A percentile compares a stretch with the other conserved stretches of the same genome.
Evolutionary conservation across 2,329 filamentous ascomycete species (phyloP).

Genomic region (Pyrenophora graminea): DNA sequence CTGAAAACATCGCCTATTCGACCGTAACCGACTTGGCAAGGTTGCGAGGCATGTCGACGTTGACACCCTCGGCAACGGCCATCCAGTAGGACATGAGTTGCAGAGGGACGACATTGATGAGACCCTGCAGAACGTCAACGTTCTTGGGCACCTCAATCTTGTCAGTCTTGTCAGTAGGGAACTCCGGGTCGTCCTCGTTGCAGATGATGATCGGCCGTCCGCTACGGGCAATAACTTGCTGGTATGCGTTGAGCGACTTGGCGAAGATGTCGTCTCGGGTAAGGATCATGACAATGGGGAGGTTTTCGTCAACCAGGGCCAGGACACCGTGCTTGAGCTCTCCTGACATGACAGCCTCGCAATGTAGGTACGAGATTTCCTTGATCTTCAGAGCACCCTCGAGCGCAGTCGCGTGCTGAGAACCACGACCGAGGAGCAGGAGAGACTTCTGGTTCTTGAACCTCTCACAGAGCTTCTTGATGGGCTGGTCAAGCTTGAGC

Average conservation of each 20-base stretch:
- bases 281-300: conserved; percentile 99
- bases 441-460: conserved; percentile 98
- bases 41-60: conserved; percentile 98
- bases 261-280: conserved; percentile 95
- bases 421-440: conserved; percentile 88
- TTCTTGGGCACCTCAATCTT: conserved; percentile 98
- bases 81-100: conserved; percentile 99
- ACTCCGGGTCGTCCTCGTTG: conserved; percentile 88
- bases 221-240: conserved; percentile 95
- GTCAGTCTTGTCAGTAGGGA: conserved; percentile 83
- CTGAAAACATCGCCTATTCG: conserved; percentile 66
- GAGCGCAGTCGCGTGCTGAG: conserved; percentile 94
- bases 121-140: conserved; percentile 91
- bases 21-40: conserved; percentile 98
- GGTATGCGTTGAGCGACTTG: conserved; percentile 99
- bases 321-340: conserved; percentile 99
- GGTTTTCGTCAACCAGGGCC: conserved; percentile 94
- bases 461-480: conserved; percentile 91
- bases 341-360: conserved; percentile 99
- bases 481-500: conserved; percentile 85
- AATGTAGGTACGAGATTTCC: conserved; percentile 99
- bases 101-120: conserved; percentile 95
- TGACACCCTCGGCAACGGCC: conserved; percentile 90
- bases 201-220: conserved; percentile 99
- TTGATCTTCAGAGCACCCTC: conserved; percentile 99